phyloP scores from a whole-genome alignment of 169 alveolate species.

The Cryptosporidium muris region DNA sequence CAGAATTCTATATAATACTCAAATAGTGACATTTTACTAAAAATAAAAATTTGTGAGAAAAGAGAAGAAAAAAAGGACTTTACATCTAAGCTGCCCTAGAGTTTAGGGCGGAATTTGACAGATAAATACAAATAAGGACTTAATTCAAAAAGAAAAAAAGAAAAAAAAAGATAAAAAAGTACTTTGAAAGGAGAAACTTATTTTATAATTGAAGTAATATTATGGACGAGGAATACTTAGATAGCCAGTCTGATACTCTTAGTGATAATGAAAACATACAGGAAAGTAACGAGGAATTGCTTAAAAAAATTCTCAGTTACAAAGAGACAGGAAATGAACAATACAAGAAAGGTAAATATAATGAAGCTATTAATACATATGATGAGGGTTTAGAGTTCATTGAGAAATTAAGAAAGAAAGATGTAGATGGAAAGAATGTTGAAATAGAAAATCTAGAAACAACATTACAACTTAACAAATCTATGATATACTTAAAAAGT shows the following conservation, averaged over 20 bases:
- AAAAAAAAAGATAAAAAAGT: too few species aligned
- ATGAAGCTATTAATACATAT: conserved; percentile 33
- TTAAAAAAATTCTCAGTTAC: background rate
- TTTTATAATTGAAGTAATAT: too few species aligned
- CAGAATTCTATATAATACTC: too few species aligned
- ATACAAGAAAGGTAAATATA: conserved; percentile 6
- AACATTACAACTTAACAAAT: conserved; percentile 70
- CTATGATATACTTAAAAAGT: conserved; percentile 73
- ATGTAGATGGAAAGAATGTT: conserved; percentile 3
- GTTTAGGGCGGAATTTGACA: too few species aligned
- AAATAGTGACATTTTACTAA: too few species aligned
- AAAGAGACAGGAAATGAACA: conserved; percentile 57
- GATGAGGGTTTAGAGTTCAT: conserved; percentile 37
- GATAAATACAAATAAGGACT: too few species aligned
- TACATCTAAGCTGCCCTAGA: too few species aligned
- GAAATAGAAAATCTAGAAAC: conserved; percentile 53
- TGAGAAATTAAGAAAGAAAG: conserved; percentile 37
- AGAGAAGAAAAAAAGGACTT: too few species aligned
- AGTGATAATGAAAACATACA: conserved; percentile 43
- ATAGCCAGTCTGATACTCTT: background rate
- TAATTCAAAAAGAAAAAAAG: too few species aligned
- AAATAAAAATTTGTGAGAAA: too few species aligned
- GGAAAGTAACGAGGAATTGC: conserved; percentile 28
- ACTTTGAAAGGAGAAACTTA: too few species aligned
- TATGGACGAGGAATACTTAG: too few species aligned